These are phyloP conservation scores for Cucumis melo DNA, from an alignment of 306 rosid species.

Conservation along the genomic window DNA sequence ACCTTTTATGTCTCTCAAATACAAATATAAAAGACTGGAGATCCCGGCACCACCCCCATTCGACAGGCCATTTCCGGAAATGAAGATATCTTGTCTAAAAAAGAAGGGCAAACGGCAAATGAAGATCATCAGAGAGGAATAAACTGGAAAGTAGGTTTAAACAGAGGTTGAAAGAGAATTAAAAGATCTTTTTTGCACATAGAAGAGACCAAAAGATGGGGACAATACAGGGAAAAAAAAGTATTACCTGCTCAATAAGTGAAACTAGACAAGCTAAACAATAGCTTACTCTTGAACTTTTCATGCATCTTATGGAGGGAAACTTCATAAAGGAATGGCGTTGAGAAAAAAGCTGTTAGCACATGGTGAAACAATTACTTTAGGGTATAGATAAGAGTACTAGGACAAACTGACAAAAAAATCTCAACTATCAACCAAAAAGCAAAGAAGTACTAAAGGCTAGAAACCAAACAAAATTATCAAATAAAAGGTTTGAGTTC, in stretches of 20 bases:
- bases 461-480: neutral
- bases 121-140: neutral
- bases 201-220: no score
- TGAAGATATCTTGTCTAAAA: slow-evolving; percentile 54
- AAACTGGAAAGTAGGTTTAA: no score
- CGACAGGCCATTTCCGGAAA: slow-evolving; percentile 74
- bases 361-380: slow-evolving; percentile 12
- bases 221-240: neutral
- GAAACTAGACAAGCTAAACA: slow-evolving; percentile 72
- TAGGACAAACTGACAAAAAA: neutral
- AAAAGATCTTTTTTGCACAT: no score
- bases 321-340: slow-evolving; percentile 38
- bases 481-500: neutral
- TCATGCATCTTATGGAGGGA: slow-evolving; percentile 31
- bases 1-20: slow-evolving; percentile 85
- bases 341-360: slow-evolving; percentile 49
- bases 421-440: neutral
- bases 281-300: slow-evolving; percentile 54
- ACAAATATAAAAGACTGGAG: slow-evolving; percentile 85
- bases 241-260: slow-evolving; percentile 83
- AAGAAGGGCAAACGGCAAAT: neutral
- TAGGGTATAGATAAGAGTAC: slow-evolving; percentile 3
- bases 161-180: no score
- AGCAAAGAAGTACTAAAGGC: neutral
- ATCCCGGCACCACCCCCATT: slow-evolving; percentile 99